Conservation (phyloP, 352 stramenopile genomes). For the Phytopythium litorale region DNA sequence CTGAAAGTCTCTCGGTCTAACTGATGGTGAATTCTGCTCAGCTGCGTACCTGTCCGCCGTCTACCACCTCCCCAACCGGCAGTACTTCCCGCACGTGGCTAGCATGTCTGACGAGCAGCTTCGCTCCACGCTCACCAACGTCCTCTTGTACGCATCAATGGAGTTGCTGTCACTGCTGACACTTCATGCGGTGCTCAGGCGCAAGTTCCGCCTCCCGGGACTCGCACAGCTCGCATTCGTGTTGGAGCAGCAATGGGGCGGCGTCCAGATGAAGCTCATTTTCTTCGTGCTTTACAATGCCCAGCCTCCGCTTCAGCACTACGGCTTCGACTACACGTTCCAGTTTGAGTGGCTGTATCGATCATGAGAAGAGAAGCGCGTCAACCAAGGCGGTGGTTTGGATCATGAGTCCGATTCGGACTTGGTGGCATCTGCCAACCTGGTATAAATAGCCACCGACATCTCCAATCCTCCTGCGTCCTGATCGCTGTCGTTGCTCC, state of each 20-base stretch:
- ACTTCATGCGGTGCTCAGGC: conserved; percentile 11
- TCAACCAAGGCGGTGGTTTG: too few relatives aligned
- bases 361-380: background rate
- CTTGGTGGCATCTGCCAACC: too few relatives aligned
- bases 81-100: conserved; percentile 16
- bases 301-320: conserved; percentile 10
- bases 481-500: background rate
- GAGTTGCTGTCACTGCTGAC: conserved; percentile 29
- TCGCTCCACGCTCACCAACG: conserved; percentile 10
- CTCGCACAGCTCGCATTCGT: conserved; percentile 32
- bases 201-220: conserved; percentile 17
- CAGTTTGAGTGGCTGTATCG: conserved; percentile 28
- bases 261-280: conserved; percentile 25
- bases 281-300: conserved; percentile 31
- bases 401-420: too few relatives aligned
- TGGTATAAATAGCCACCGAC: too few relatives aligned
- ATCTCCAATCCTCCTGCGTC: background rate
- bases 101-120: conserved; percentile 15
- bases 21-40: background rate
- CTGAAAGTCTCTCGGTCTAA: background rate
- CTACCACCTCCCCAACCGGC: conserved; percentile 26
- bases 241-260: conserved; percentile 16
- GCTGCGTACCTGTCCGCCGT: conserved; percentile 22
- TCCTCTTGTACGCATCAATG: conserved; percentile 22
- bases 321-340: conserved; percentile 26